These are phyloP conservation scores for Vanderwaltozyma polyspora DNA, from an alignment of 805 yeast genomes.

Conservation along the genomic window DNA sequence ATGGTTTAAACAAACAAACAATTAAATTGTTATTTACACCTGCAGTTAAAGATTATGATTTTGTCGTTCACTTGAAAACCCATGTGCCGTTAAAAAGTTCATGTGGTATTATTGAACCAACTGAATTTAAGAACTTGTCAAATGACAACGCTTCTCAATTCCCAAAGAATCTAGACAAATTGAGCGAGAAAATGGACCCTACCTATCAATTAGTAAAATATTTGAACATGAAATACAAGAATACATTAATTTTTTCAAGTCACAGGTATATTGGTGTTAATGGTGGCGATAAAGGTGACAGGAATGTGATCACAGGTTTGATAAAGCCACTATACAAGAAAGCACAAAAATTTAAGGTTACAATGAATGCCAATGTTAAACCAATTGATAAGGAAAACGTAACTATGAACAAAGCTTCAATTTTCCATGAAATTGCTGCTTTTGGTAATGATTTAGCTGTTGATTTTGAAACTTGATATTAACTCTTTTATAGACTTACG, in stretches of 20 bases:
- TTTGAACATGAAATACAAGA: conserved; percentile 50
- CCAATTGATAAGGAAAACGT: conserved; percentile 48
- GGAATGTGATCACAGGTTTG: conserved; percentile 65
- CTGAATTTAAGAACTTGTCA: conserved; percentile 50
- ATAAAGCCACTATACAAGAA: conserved; percentile 56
- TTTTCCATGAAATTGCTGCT: conserved; percentile 58
- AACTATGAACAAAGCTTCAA: conserved; percentile 56
- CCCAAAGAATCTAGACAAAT: conserved; percentile 28
- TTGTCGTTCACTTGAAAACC: conserved; percentile 51
- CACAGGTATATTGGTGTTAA: conserved; percentile 41
- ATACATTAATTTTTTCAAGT: conserved; percentile 59
- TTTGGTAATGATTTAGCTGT: conserved; percentile 58
- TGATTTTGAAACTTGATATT: conserved; percentile 23
- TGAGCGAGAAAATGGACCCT: conserved; percentile 48
- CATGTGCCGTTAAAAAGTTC: conserved; percentile 32
- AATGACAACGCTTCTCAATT: conserved; percentile 21
- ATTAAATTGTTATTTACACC: conserved; percentile 62
- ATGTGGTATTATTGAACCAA: conserved; percentile 46
- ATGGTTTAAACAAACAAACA: conserved; percentile 33
- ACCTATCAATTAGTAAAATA: conserved; percentile 49
- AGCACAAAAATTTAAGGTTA: conserved; percentile 65
- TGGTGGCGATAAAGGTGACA: conserved; percentile 42
- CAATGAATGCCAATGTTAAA: conserved; percentile 59
- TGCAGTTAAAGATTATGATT: conserved; percentile 74
- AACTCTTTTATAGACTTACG: not conserved